Percentiles rank a stretch among this genome's conserved stretches.
These are phyloP conservation scores for Talaromyces sp. DNA, from an alignment of 2,329 filamentous ascomycete species.

Conservation along the genomic window DNA sequence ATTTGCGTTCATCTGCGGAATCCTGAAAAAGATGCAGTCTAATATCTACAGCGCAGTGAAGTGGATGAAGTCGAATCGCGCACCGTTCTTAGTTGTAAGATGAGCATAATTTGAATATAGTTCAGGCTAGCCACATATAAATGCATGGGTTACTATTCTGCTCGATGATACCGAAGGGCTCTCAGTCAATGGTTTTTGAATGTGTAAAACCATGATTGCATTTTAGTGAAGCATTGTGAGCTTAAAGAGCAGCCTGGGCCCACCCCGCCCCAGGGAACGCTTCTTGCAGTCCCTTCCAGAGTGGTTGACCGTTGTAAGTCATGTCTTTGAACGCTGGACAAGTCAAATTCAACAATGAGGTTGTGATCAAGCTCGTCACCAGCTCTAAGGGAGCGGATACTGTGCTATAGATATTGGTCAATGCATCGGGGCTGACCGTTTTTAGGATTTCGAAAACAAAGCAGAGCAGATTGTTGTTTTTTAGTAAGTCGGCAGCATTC, in stretches of 20 bases:
- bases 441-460: constrained; percentile 37
- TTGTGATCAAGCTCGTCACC: constrained; percentile 28
- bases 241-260: neutral
- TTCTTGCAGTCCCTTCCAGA: constrained; percentile 29
- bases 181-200: no score
- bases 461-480: constrained; percentile 42
- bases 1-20: no score
- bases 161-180: no score
- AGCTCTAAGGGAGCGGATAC: constrained; percentile 28
- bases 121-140: no score
- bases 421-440: constrained; percentile 30
- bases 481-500: constrained; percentile 32
- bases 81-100: no score
- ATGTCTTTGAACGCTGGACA: constrained; percentile 34
- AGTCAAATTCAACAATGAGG: constrained; percentile 28
- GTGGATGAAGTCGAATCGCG: no score
- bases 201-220: no score
- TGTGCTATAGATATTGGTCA: constrained; percentile 29
- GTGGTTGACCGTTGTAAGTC: constrained; percentile 28
- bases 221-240: no score
- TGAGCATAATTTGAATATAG: no score
- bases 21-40: no score
- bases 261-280: constrained; percentile 27
- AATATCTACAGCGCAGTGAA: no score
- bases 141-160: no score